Conservation (phyloP, 352 stramenopile genomes). For the Globisporangium cederbergense region DNA sequence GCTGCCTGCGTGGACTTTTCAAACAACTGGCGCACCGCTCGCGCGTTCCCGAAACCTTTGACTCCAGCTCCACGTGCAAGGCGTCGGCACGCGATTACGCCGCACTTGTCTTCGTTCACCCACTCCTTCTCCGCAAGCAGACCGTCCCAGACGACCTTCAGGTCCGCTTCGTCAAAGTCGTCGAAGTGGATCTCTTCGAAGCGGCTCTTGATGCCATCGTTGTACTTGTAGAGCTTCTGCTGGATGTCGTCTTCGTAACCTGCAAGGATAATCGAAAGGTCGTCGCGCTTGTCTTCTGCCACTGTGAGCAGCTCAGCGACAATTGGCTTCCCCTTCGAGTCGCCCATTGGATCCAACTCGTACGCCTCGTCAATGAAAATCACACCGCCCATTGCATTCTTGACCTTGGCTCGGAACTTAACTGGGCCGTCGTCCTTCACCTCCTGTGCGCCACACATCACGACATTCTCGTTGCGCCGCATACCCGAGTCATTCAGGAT, state of each 20-base stretch:
- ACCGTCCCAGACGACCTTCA: conserved; percentile 72
- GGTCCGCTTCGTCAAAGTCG: conserved; percentile 88
- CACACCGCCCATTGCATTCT: conserved; percentile 68
- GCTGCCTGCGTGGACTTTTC: conserved; percentile 55
- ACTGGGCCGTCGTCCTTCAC: conserved; percentile 66
- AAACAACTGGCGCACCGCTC: conserved; percentile 72
- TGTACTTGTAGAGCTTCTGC: conserved; percentile 91
- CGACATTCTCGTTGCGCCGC: conserved; percentile 33
- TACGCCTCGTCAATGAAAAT: conserved; percentile 95
- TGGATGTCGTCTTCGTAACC: conserved; percentile 93
- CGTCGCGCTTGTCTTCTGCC: conserved; percentile 81
- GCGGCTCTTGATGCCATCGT: conserved; percentile 81
- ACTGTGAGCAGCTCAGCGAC: conserved; percentile 87
- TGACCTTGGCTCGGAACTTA: conserved; percentile 77
- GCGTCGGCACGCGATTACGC: conserved; percentile 59
- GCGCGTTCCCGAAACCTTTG: conserved; percentile 89
- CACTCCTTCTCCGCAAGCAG: conserved; percentile 41
- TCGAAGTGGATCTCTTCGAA: conserved; percentile 88
- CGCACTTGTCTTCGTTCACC: conserved; percentile 43
- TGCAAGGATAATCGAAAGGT: conserved; percentile 89
- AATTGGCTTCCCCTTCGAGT: conserved; percentile 82
- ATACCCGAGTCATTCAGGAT: conserved; percentile 79
- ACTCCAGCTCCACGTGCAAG: conserved; percentile 53
- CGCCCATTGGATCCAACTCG: conserved; percentile 75
- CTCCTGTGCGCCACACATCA: conserved; percentile 56